Percentiles rank a stretch among this genome's conserved stretches.
These are phyloP conservation scores for Pythium aphanidermatum DNA, from an alignment of 352 stramenopile genomes.

Conservation along the genomic window DNA sequence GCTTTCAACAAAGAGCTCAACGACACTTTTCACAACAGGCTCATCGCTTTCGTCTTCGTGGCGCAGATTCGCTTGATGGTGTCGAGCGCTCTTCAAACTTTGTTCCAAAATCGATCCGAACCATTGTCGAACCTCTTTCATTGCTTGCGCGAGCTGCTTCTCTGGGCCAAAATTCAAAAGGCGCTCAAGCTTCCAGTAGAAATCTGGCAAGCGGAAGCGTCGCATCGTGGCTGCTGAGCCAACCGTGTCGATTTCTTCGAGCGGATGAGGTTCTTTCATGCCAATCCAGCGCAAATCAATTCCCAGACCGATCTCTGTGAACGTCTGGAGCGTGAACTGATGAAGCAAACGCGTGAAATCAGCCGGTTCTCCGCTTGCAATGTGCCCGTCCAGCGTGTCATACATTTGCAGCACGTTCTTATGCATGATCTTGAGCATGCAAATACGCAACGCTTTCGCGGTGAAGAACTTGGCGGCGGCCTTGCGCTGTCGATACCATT, in stretches of 20 bases:
- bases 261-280: constrained; percentile 23
- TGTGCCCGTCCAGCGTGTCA: constrained; percentile 3
- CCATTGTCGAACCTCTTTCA: constrained; percentile 28
- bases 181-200: constrained; percentile 49
- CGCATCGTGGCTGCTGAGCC: constrained; percentile 26
- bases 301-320: constrained; percentile 43
- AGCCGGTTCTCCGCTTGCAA: neutral
- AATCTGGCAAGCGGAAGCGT: constrained; percentile 40
- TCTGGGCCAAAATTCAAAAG: constrained; percentile 34
- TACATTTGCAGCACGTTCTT: constrained; percentile 12
- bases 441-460: constrained; percentile 16
- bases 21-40: constrained; percentile 10
- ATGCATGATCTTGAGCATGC: constrained; percentile 14
- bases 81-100: constrained; percentile 16
- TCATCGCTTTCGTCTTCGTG: constrained; percentile 10
- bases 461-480: constrained; percentile 26
- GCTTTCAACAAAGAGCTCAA: constrained; percentile 15
- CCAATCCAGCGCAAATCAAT: constrained; percentile 37
- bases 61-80: too few relatives aligned
- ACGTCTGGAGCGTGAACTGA: constrained; percentile 45
- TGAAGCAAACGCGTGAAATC: constrained; percentile 29
- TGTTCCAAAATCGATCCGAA: constrained; percentile 33
- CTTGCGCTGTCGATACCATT: constrained; percentile 27
- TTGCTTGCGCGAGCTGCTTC: constrained; percentile 19
- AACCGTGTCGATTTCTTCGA: constrained; percentile 34